A percentile compares a stretch with the other conserved stretches of the same genome.
phyloP scores from a whole-genome alignment of 495 filamentous ascomycete genomes.

The Neurospora tetrasperma region DNA sequence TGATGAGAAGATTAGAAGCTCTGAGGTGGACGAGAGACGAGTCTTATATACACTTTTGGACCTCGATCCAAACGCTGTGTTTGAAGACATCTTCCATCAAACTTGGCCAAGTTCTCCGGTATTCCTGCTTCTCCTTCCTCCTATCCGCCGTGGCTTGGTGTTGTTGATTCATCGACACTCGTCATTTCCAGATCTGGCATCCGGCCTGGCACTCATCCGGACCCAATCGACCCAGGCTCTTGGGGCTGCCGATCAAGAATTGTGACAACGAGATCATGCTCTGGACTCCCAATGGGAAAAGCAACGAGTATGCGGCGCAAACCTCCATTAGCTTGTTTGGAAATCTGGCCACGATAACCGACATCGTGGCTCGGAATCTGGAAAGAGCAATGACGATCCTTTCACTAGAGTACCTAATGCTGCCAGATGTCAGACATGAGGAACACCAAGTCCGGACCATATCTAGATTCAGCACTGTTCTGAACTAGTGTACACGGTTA shows the following conservation, averaged over 20 bases:
- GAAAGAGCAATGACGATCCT: not conserved
- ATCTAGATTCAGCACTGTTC: not conserved
- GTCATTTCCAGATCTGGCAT: not conserved
- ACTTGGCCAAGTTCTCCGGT: not conserved
- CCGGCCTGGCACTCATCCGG: not conserved
- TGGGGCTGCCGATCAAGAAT: not conserved
- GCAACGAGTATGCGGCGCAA: not conserved
- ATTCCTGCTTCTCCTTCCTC: not conserved
- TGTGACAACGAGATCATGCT: not conserved
- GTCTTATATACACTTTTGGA: constrained; percentile 5
- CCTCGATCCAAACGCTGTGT: not conserved
- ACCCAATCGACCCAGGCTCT: not conserved
- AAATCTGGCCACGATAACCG: not conserved
- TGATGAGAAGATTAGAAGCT: constrained; percentile 3
- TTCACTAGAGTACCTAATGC: not conserved
- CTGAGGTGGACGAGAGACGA: constrained; percentile 2
- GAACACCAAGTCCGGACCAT: not conserved
- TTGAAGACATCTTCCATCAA: not conserved
- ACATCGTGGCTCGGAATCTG: not conserved
- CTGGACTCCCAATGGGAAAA: not conserved
- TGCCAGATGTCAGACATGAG: not conserved
- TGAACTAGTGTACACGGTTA: not conserved
- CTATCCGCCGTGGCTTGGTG: not conserved
- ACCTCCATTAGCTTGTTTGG: not conserved
- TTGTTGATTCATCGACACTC: not conserved